Base-by-base conservation (phyloP, 495 filamentous ascomycete species). In the Tuber aestivum region DNA sequence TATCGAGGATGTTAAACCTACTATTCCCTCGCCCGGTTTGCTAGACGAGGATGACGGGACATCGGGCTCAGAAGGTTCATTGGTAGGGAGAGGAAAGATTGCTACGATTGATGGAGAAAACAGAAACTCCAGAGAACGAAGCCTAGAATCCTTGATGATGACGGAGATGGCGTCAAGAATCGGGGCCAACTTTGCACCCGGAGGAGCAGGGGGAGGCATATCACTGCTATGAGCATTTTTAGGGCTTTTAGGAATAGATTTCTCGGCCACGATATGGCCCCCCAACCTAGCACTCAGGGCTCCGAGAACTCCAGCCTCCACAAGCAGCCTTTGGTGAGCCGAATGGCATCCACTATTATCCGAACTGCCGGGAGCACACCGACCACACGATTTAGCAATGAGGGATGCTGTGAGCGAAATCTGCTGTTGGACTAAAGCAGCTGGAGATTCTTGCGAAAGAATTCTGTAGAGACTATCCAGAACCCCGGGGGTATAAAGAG, bases 81-180 rank as follows among this genome's bases (percentile, higher is more conserved):
- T 45, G 61, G 72, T 68, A 32, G 78, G 75, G 21, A 71, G 71
- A 42, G 91, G 91, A 76, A 96, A 92, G 6, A 93, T 87, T 12
- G 91, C 89, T 27, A 91, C 83, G 32, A 97, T 91, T 2, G 90
- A 86, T 3, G 92, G 91, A 0, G 93, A 94, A 76, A 90, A 93
- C 38, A 97, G 84, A 74, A 98, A 89, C 77, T 92, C 88, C 74
- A 90, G 89, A 23, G 92, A 90, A 27, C 93, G 89, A 84, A 89
- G 91, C 72, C 91, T 91, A 0, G 95, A 97, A 77, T 91, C 88
- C 65, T 90, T 87, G 74, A 97, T 89, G 68, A 98, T 94, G 61
- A 89, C 87, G 18, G 90, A 89, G 69, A 96, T 89, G 1, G 94
- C 93, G 75, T 94, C 91, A n/a, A 99, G 84, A 69, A 96, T 88